phyloP scores from a whole-genome alignment of 371 early-diverging fungal genomes.

The Rhizopus arrhizus region DNA sequence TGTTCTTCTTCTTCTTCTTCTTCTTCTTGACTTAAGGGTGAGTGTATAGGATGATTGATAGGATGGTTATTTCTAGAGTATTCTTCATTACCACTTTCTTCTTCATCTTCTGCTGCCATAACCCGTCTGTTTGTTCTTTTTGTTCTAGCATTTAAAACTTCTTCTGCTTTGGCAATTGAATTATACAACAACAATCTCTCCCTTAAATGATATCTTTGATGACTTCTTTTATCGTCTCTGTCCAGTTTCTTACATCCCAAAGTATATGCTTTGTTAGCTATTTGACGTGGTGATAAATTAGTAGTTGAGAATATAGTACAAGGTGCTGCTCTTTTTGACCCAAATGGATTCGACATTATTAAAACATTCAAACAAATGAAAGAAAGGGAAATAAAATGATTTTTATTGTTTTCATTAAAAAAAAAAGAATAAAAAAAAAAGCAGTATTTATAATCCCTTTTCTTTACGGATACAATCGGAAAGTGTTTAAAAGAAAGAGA shows the following conservation, averaged over 20 bases:
- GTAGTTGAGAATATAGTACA: slow-evolving; percentile 27
- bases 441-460: neutral
- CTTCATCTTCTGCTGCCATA: slow-evolving; percentile 48
- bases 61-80: slow-evolving; percentile 6
- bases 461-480: slow-evolving; percentile 1
- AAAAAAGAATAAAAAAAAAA: neutral
- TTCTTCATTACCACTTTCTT: slow-evolving; percentile 23
- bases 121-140: slow-evolving; percentile 49
- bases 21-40: slow-evolving; percentile 22
- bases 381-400: neutral
- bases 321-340: slow-evolving; percentile 26
- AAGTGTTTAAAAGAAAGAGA: neutral
- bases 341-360: slow-evolving; percentile 3
- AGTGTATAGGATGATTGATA: slow-evolving; percentile 8
- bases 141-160: slow-evolving; percentile 38
- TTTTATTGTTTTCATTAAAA: too few relatives aligned
- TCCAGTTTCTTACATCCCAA: slow-evolving; percentile 48
- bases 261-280: slow-evolving; percentile 45
- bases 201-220: slow-evolving; percentile 41
- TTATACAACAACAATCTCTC: slow-evolving; percentile 43
- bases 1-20: slow-evolving; percentile 16
- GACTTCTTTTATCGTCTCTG: slow-evolving; percentile 42
- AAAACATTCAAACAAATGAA: neutral
- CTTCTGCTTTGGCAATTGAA: slow-evolving; percentile 47
- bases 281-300: slow-evolving; percentile 44